A percentile compares a stretch with the other conserved stretches of the same genome.
Evolutionary conservation across 2,329 filamentous ascomycete species (phyloP).

Genomic region (Trematosphaeria pertusa): DNA sequence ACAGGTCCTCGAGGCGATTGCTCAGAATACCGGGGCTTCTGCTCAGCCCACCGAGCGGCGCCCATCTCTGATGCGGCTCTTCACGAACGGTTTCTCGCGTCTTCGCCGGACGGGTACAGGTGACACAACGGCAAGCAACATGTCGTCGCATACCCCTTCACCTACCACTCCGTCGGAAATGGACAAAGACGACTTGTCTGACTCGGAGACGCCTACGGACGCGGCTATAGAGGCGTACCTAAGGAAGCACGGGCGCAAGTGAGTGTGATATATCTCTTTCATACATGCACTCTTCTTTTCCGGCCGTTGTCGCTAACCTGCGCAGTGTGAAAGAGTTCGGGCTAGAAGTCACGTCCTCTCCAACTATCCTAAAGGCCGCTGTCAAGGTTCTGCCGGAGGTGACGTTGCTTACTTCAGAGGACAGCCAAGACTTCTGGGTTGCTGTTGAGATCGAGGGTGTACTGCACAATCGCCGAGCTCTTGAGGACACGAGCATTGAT

Average conservation of each 20-base stretch:
- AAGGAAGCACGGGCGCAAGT: slow-evolving; percentile 24
- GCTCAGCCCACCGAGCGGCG: slow-evolving; percentile 19
- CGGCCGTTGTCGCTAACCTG: no score
- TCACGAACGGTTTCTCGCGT: slow-evolving; percentile 27
- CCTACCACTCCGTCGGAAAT: slow-evolving; percentile 4
- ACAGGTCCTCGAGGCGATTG: slow-evolving; percentile 17
- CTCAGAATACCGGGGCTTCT: slow-evolving; percentile 3
- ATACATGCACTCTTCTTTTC: no score
- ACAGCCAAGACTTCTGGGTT: slow-evolving; percentile 34
- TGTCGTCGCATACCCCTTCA: not conserved
- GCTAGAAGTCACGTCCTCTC: slow-evolving; percentile 18
- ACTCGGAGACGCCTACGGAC: slow-evolving; percentile 9
- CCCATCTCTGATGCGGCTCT: slow-evolving; percentile 25
- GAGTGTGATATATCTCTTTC: slow-evolving; percentile 4
- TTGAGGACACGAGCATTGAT: slow-evolving; percentile 33
- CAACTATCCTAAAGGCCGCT: slow-evolving; percentile 29
- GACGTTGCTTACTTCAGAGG: slow-evolving; percentile 22
- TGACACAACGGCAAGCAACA: slow-evolving; percentile 16
- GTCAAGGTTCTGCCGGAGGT: slow-evolving; percentile 31
- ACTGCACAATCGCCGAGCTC: slow-evolving; percentile 27
- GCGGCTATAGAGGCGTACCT: slow-evolving; percentile 22
- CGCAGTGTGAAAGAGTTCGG: slow-evolving; percentile 21
- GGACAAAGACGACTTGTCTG: not conserved
- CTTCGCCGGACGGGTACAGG: slow-evolving; percentile 28
- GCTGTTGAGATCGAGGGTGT: slow-evolving; percentile 40